phyloP scores from a whole-genome alignment of 176 grass and related monocot genomes.

The Metroxylon sagu region DNA sequence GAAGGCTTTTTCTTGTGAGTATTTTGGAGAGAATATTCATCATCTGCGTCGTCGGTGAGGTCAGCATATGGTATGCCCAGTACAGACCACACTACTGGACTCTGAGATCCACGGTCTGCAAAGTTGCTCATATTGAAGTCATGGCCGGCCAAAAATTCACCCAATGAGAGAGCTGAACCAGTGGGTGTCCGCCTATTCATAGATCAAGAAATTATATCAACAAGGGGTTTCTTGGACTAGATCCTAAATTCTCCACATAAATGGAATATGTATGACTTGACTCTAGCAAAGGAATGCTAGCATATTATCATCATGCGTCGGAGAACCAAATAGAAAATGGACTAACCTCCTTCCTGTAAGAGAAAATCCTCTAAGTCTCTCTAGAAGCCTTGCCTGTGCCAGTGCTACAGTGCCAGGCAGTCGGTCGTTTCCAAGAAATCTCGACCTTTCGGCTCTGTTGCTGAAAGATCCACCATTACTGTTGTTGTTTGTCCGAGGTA shows the following conservation, averaged over 20 bases:
- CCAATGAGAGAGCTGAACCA: constrained; percentile 23
- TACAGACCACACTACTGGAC: constrained; percentile 14
- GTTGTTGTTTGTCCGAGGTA: constrained; percentile 16
- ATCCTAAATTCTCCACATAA: not conserved
- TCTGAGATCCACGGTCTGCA: constrained; percentile 29
- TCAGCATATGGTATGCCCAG: constrained; percentile 24
- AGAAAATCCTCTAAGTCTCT: constrained; percentile 76
- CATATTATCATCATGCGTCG: too few species aligned
- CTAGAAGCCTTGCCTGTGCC: constrained; percentile 71
- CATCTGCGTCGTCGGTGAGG: constrained; percentile 29
- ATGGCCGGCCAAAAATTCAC: constrained; percentile 44
- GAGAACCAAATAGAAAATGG: not conserved
- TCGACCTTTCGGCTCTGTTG: constrained; percentile 50
- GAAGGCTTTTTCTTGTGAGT: constrained; percentile 32
- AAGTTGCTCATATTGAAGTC: constrained; percentile 44
- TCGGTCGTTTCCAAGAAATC: constrained; percentile 53
- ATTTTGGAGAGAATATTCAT: constrained; percentile 14
- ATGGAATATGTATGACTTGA: not conserved
- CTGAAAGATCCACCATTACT: constrained; percentile 31
- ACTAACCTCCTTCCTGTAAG: constrained; percentile 30
- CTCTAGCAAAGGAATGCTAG: not conserved
- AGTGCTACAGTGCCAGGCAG: constrained; percentile 70
- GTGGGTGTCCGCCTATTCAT: constrained; percentile 34
- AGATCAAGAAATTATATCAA: constrained; percentile 19
- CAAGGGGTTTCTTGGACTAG: not conserved